These are phyloP conservation scores for Citropsis articulata DNA, from an alignment of 345 rosid species.

Conservation along the genomic window DNA sequence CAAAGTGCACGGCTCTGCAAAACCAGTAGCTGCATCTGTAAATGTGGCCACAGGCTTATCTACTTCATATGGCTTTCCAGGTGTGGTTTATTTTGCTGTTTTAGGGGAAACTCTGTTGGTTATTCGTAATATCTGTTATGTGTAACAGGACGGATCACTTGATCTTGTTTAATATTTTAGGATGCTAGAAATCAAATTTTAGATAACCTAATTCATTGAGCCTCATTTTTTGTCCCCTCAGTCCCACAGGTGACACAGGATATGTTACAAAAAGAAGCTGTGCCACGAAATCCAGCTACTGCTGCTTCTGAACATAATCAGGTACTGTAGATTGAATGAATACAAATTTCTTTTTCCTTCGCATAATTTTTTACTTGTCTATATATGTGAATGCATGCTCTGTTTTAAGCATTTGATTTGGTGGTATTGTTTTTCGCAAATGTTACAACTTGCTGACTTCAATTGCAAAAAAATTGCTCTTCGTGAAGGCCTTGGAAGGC, in stretches of 20 bases:
- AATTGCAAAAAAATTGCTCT: background rate
- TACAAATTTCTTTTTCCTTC: background rate
- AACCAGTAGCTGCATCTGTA: conserved; percentile 33
- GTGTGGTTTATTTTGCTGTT: conserved; percentile 19
- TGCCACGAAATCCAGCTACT: conserved; percentile 18
- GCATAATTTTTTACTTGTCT: background rate
- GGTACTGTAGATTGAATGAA: conserved; percentile 26
- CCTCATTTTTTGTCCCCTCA: conserved; percentile 15
- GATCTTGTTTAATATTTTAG: background rate
- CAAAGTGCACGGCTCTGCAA: conserved; percentile 18
- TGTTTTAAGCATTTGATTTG: background rate
- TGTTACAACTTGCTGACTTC: conserved; percentile 2
- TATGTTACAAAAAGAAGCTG: conserved; percentile 19
- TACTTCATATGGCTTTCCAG: conserved; percentile 22
- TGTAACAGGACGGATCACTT: background rate
- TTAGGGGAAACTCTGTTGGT: conserved; percentile 5
- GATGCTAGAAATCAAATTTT: background rate
- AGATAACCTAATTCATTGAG: background rate
- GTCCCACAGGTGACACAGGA: conserved; percentile 17
- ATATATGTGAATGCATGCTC: background rate
- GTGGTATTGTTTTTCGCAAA: background rate
- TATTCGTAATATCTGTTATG: background rate
- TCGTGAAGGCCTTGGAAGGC: conserved; percentile 18
- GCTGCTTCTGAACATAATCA: conserved; percentile 28
- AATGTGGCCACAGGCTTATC: conserved; percentile 28